Conservation (phyloP, 345 rosid species). For the Acer saccharum region DNA sequence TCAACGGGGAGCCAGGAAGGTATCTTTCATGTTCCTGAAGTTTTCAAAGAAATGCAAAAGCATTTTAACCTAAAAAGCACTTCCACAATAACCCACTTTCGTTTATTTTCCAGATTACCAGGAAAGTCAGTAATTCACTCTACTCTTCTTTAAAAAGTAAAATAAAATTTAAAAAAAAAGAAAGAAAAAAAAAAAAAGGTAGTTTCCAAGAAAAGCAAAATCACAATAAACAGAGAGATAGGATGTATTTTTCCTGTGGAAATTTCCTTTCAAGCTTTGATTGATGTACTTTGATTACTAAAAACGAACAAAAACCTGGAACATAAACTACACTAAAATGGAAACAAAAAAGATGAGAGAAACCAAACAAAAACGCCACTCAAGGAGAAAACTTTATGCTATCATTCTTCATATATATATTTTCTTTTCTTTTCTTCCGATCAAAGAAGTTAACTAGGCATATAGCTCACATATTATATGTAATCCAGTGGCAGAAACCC, state of each 20-base stretch:
- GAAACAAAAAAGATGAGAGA: neutral
- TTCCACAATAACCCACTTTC: neutral
- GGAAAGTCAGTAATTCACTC: neutral
- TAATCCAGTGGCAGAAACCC: neutral
- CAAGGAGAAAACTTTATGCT: neutral
- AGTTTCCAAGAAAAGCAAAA: neutral
- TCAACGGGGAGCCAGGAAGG: neutral
- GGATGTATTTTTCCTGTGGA: neutral
- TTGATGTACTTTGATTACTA: too few relatives aligned
- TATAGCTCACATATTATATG: neutral
- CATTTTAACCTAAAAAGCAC: neutral
- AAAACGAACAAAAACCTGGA: neutral
- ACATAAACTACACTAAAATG: neutral
- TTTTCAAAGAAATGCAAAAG: conserved; percentile 1
- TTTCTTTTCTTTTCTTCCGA: neutral
- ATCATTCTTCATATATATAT: neutral
- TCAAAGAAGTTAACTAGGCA: neutral
- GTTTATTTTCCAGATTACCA: neutral
- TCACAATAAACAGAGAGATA: neutral
- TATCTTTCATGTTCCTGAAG: neutral
- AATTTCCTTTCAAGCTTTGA: neutral
- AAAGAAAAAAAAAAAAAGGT: too few relatives aligned
- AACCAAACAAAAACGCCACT: neutral
- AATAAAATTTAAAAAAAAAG: too few relatives aligned
- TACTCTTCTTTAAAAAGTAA: too few relatives aligned